Evolutionary conservation across 78 protist genomes (phyloP).

Genomic region (Mantamonas sphyraenae): DNA sequence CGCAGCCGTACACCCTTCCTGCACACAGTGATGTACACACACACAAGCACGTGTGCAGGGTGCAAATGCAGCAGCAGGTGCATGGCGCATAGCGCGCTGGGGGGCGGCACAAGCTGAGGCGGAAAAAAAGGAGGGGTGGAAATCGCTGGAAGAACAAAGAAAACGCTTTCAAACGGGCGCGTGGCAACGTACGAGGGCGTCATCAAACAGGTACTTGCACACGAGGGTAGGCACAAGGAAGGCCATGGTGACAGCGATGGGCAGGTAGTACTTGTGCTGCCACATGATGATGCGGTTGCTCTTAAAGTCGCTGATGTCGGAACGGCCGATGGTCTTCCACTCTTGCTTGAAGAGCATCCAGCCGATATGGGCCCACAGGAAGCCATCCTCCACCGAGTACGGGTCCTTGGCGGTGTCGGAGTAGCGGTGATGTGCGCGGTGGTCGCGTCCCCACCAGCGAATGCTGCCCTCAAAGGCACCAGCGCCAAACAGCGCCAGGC

Average conservation of each 20-base stretch:
- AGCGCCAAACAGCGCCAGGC: conserved; percentile 46
- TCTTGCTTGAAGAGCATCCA: conserved; percentile 74
- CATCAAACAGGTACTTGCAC: too few species aligned
- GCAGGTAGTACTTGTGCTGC: conserved; percentile 61
- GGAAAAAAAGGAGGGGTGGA: too few species aligned
- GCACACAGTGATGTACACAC: too few species aligned
- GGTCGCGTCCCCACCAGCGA: conserved; percentile 63
- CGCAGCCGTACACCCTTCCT: too few species aligned
- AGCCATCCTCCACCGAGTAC: conserved; percentile 47
- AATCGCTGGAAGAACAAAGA: too few species aligned
- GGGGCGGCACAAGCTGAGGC: conserved; percentile 55
- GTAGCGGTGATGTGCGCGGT: conserved; percentile 83
- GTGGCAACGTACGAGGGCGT: too few species aligned
- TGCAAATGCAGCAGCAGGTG: too few species aligned
- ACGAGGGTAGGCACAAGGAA: conserved; percentile 44
- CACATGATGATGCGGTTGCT: conserved; percentile 27
- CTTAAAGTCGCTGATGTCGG: conserved; percentile 47
- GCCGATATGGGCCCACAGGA: conserved; percentile 73
- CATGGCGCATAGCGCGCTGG: too few species aligned
- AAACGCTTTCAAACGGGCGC: too few species aligned
- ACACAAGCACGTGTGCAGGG: too few species aligned
- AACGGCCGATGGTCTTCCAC: conserved; percentile 6
- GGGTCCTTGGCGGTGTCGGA: conserved; percentile 79
- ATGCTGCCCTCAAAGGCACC: conserved; percentile 57
- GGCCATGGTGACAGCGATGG: conserved; percentile 28